phyloP scores from a whole-genome alignment of 2,329 filamentous ascomycete genomes.

The Fusarium tjaetaba region DNA sequence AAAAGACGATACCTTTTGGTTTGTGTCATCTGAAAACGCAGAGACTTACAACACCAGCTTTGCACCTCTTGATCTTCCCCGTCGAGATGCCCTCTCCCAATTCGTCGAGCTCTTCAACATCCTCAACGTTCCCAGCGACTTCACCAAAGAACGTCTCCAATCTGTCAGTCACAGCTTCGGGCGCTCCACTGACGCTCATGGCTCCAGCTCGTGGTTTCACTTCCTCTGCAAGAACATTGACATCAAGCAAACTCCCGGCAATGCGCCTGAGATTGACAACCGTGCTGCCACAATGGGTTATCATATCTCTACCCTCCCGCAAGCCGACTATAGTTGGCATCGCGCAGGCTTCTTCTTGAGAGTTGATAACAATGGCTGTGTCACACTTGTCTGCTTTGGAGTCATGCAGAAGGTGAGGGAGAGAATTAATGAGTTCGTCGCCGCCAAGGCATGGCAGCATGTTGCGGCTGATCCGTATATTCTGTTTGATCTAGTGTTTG shows the following conservation, averaged over 20 bases:
- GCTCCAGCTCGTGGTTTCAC: constrained; percentile 48
- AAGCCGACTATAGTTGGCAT: constrained; percentile 45
- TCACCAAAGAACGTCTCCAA: constrained; percentile 45
- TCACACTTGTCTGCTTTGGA: constrained; percentile 43
- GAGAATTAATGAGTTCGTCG: constrained; percentile 39
- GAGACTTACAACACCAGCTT: constrained; percentile 36
- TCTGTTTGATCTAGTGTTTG: constrained; percentile 44
- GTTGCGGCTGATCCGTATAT: constrained; percentile 41
- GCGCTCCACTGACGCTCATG: constrained; percentile 36
- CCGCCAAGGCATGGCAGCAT: constrained; percentile 39
- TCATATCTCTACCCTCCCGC: constrained; percentile 38
- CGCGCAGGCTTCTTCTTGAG: constrained; percentile 44
- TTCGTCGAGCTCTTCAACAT: constrained; percentile 44
- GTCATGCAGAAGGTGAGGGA: constrained; percentile 33
- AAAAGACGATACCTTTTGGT: not conserved
- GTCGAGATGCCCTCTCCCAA: constrained; percentile 33
- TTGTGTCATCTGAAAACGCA: not conserved
- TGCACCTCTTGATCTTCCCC: constrained; percentile 44
- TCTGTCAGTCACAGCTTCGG: constrained; percentile 50
- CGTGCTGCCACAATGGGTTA: constrained; percentile 39
- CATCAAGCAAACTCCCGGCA: constrained; percentile 26
- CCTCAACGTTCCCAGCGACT: constrained; percentile 46
- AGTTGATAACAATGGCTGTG: constrained; percentile 23
- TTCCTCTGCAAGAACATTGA: constrained; percentile 49
- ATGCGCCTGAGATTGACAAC: constrained; percentile 41